Conservation (phyloP, 257 asterid species). For the Scutellaria baicalensis region DNA sequence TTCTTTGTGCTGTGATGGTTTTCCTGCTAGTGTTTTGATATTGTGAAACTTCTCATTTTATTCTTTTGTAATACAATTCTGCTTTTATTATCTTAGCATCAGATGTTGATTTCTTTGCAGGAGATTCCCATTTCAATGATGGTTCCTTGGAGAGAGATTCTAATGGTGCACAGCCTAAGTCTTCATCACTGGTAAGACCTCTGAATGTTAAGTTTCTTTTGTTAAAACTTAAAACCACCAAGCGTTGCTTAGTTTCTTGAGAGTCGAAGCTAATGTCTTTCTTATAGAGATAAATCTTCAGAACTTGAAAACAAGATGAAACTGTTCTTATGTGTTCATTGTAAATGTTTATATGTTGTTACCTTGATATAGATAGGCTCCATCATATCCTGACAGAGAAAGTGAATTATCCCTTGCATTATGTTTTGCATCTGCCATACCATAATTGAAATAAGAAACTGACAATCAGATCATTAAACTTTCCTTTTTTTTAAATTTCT, state of each 20-base stretch:
- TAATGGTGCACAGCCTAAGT: slow-evolving; percentile 23
- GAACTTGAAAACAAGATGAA: not conserved
- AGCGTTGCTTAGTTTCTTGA: not conserved
- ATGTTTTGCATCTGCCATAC: not conserved
- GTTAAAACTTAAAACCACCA: not conserved
- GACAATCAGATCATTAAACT: not conserved
- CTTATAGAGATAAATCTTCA: not conserved
- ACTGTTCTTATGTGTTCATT: not conserved
- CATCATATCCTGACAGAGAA: too few species aligned
- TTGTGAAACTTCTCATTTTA: not conserved
- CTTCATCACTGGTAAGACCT: slow-evolving; percentile 41
- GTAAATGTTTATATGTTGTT: not conserved
- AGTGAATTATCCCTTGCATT: not conserved
- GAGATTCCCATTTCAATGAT: slow-evolving; percentile 36
- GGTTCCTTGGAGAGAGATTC: slow-evolving; percentile 36
- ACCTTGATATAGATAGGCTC: not conserved
- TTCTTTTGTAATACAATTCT: not conserved
- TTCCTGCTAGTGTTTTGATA: not conserved
- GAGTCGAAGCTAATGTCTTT: not conserved
- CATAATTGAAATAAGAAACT: not conserved
- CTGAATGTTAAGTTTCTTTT: not conserved
- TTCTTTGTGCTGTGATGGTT: not conserved
- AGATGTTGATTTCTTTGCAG: slow-evolving; percentile 28
- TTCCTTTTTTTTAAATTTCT: not conserved
- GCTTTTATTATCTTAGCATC: not conserved